Evolutionary conservation across 441 rosid species (phyloP), one percentile per base, ranked within the genome.

Genomic region (Gossypium gossypioides): DNA sequence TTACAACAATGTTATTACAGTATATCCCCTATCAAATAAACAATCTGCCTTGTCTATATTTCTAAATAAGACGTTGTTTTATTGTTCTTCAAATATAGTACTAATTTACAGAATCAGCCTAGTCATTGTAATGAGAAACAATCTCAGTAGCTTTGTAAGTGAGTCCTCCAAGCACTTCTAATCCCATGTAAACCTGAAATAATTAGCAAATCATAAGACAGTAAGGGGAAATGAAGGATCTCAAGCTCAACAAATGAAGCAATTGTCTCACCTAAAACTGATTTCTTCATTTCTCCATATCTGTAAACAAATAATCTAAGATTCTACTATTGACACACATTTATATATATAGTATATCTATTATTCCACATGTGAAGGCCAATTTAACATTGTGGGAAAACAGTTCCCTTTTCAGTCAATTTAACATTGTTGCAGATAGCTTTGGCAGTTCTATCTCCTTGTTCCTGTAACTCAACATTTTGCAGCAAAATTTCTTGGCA

Each of bases 371-470:
- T 25, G 44, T 27, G 16, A 70, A 40, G 34, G 34, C 34, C 51
- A 22, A 15, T 55, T 65, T 55, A 71, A 59, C 96, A 90, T 3
- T 55, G 70, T 37, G 93, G 93, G 54, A 77, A 83, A 76, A 93
- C 92, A 24, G 18, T 18, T 29, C 86, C 96, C 3, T 19, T 50
- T 66, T 82, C 72, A 34, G 74, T 60, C 15, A 77, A 69, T 32
- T 85, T 15, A 0, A 78, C 93, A 74, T 86, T 85, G 65, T 74
- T 74, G 84, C 96, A 91, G 4, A 67, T 42, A 40, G 97, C 96
- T 71, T 63, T 75, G 16, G 84, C 82, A 24, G 75, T 73, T 46
- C 68, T 58, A 1, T 77, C 81, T 55, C 71, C 77, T 21, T 4
- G 71, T 3, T 18, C 61, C 61, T 48, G 18, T 13, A 89, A 61